phyloP scores from a whole-genome alignment of 331 rosid genomes.

The Phaseolus coccineus region DNA sequence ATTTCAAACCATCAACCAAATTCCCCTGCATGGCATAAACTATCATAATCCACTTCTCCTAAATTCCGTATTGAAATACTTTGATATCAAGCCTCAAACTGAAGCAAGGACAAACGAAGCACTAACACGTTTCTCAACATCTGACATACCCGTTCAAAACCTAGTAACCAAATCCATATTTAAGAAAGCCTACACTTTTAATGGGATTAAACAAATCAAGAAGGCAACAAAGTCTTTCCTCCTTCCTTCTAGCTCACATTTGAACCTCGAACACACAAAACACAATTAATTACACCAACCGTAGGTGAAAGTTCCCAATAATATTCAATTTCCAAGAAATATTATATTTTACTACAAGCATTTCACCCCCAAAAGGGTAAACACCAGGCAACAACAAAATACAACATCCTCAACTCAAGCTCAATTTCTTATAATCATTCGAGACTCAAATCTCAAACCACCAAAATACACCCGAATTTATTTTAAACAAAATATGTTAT shows the following conservation, averaged over 20 bases:
- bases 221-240: neutral
- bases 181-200: neutral
- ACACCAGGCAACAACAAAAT: neutral
- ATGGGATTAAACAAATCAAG: neutral
- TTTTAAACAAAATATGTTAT: neutral
- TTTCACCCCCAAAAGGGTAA: neutral
- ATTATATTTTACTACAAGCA: neutral
- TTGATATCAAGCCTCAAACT: constrained; percentile 10
- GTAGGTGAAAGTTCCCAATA: neutral
- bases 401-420: constrained; percentile 23
- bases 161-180: constrained; percentile 13
- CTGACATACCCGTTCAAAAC: neutral
- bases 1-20: constrained; percentile 26
- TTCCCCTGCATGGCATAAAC: constrained; percentile 12
- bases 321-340: neutral
- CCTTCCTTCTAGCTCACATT: neutral
- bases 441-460: constrained; percentile 15
- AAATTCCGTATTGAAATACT: constrained; percentile 29
- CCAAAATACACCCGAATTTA: neutral
- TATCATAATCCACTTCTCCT: constrained; percentile 21
- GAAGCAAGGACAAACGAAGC: neutral
- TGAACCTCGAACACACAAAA: neutral
- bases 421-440: neutral
- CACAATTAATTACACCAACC: neutral
- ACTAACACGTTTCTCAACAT: neutral